Evolutionary conservation across 441 rosid genomes (phyloP).

Genomic region (Populus hybrid): DNA sequence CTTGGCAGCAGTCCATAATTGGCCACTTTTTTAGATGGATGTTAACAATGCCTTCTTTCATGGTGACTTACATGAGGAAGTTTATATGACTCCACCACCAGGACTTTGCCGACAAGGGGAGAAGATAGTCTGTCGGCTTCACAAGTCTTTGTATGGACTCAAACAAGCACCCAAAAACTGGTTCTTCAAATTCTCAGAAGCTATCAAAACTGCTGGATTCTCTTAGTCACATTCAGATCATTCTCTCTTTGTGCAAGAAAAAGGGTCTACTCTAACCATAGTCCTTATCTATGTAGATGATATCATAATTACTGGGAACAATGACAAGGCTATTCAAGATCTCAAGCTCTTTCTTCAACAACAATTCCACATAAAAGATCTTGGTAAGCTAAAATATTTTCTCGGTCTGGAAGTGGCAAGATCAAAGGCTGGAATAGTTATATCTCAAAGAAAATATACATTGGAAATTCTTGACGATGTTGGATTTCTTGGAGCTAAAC

Average conservation of each 20-base stretch:
- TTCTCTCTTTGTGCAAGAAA: not conserved
- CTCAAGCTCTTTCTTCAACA: rapidly evolving
- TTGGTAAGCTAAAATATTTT: not conserved
- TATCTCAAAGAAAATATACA: not conserved
- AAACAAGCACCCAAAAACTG: not conserved
- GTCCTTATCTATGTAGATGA: not conserved
- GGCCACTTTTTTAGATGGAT: not conserved
- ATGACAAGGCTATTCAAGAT: not conserved
- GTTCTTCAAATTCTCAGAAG: not conserved
- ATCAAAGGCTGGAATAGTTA: too few relatives aligned
- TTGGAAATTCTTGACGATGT: not conserved
- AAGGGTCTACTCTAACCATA: not conserved
- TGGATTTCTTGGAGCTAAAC: not conserved
- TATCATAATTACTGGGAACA: not conserved
- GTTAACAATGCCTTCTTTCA: too few relatives aligned
- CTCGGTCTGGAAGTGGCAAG: not conserved
- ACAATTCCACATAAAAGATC: not conserved
- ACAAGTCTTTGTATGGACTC: not conserved
- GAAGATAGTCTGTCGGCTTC: not conserved
- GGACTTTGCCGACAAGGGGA: not conserved
- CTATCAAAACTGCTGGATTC: rapidly evolving
- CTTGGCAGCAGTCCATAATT: too few relatives aligned
- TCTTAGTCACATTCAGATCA: not conserved
- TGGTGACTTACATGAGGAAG: not conserved
- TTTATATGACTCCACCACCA: not conserved